Evolutionary conservation across 805 yeast species (phyloP), one percentile per base, ranked within the genome.

Genomic region (Candida qinlingensis): DNA sequence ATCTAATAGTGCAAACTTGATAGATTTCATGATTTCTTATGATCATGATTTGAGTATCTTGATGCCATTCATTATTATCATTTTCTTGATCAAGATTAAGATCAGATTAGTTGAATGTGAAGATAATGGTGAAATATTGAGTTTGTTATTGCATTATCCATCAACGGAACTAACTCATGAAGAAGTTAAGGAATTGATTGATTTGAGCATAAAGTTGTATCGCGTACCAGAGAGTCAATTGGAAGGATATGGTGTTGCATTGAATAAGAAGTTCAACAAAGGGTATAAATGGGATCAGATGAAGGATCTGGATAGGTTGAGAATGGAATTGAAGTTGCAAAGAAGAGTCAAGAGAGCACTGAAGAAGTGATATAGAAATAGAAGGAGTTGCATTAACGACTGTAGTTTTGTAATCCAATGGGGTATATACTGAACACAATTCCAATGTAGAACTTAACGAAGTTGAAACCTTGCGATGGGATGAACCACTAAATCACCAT

Each of bases 51-150:
- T 64, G 11, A 55, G 72, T 2, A 69, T 65, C 34, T 45, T 77
- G 37, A 47, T 76, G 28, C 65, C 64, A 7, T 73, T 68, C 51
- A 54, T 74, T 38, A 65, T 74, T 4, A 68, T 75, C 34, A 63
- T 69, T 12, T 52, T 73, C 34, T 55, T 77, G 37, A 66, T 77
- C 12, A 73, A 71, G 55, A 59, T 77, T 46, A 76, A 77, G 49
- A 53, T 73, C 1, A 70, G 68, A 6, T 57, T 77, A 35, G 70
- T 74, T 7, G 72, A 76, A 41, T 64, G 68, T 44, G 63, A 60
- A 12, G 81, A 77, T 55, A 75, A 73, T 50, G 71, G 79, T 30
- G 81, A 77, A 54, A 65, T 75, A 5, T 58, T 77, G 12, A 66
- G 71, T 19, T 49, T 76, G 12, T 59, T 77, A 10, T 61, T 77